phyloP scores from a whole-genome alignment of 228 moss, liverwort and hornwort species.

The Sphagnum magellanicum region DNA sequence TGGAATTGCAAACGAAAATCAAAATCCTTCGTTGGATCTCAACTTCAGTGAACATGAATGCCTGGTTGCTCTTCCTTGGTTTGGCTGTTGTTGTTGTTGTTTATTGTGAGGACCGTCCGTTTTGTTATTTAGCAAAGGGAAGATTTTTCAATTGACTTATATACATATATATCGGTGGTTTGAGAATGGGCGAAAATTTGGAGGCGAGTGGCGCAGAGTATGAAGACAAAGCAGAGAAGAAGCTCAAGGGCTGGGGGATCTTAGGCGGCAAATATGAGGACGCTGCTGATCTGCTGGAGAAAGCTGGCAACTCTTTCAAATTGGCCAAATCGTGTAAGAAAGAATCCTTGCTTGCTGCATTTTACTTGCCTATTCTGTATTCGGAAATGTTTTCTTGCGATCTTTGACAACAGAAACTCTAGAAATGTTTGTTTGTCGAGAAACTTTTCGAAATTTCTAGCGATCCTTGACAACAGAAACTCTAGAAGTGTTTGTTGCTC shows the following conservation, averaged over 20 bases:
- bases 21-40: no score
- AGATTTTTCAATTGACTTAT: not conserved
- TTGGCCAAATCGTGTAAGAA: constrained; percentile 27
- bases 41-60: not conserved
- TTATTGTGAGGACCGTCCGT: not conserved
- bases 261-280: constrained; percentile 29
- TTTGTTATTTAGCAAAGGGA: not conserved
- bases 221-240: constrained; percentile 28
- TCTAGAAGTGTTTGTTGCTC: no score
- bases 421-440: no score
- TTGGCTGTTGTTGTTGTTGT: not conserved
- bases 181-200: constrained; percentile 17
- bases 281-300: constrained; percentile 26
- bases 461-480: no score
- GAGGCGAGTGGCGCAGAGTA: constrained; percentile 20
- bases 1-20: no score
- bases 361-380: not conserved
- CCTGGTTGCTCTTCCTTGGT: not conserved
- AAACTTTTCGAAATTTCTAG: no score
- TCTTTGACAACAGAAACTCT: not conserved
- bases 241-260: constrained; percentile 28
- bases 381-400: not conserved
- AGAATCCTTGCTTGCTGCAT: not conserved
- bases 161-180: no score
- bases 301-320: constrained; percentile 28